Evolutionary conservation across 805 yeast species (phyloP), one percentile per base, ranked within the genome.

Genomic region (Ogataea pignaliae): DNA sequence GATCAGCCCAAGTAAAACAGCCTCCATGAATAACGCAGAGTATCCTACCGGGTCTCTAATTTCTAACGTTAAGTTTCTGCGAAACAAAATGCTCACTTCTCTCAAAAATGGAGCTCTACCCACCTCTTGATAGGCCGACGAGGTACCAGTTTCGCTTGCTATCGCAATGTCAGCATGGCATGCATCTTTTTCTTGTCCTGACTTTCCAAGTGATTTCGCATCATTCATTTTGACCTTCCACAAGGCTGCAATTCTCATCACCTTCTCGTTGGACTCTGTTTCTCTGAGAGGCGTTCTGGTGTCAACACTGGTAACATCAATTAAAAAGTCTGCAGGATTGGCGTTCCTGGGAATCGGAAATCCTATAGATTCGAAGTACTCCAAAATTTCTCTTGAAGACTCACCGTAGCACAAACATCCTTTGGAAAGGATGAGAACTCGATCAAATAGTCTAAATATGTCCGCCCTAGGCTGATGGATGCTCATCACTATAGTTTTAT

Each of bases 391-490:
- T 2, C 60, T 55, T 17, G 63, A 53, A 6, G 73, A 68, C 1
- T 78, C 76, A 3, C 78, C 79, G 40, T 73, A 71, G 46, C 65
- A 64, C 34, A 73, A 44, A 34, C 68, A 57, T 1, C 90, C 88
- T 33, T 83, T 79, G 0, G 90, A 79, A 35, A 88, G 63, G 3
- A 88, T 69, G 46, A 88, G 75, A 3, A 88, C 66, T 39, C 76
- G 71, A 57, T 88, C 95, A 46, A 88, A 79, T 18, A 83, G 60
- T 43, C 73, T 72, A 34, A 85, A 71, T 38, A 88, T 85, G 59
- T 88, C 95, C 0, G 84, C 76, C 34, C 96, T 64, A 0, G 96
- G 96, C 60, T 88, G 96, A 59, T 88, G 96, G 34, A 88, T 83
- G 40, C 89, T 82, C 61, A 86, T 67, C 3, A 88, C 72, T 18